Evolutionary conservation across 352 stramenopile genomes (phyloP), one percentile per base, ranked within the genome.

Genomic region (Phytophthora cryptogea): DNA sequence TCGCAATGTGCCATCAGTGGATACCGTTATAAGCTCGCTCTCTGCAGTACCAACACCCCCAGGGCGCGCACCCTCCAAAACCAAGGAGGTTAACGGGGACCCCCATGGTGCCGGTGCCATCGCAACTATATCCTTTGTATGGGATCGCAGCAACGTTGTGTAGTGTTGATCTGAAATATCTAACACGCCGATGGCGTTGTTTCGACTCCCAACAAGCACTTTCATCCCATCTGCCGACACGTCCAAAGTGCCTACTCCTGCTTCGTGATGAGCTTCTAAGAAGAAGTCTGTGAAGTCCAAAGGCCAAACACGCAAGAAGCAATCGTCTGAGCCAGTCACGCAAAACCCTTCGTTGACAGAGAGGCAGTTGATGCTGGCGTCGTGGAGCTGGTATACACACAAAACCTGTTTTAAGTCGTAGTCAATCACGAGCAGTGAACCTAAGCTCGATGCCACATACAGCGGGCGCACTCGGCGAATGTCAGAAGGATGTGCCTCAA

Each of bases 251-350:
- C 63, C 65, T 4, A 98, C 87, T 0, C 78, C 51, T 1, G 73
- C 72, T 37, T 97, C 88, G 47, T 97, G 87, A 17, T 88, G 71
- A 16, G 89, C 92, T 65, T 98, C 92, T 27, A 98, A 63, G 59
- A 97, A 94, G 62, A 94, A 98, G 62, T 97, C 89, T 11, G 78
- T 78, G 54, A 98, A 98, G 67, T 97, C 90, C 1, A 97, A 67
- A 8, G 92, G 89, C 92, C 92, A 98, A 53, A 98, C 83, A 1
- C 92, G 86, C 10, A 98, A 61, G 53, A 86, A 92, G n/a, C 77
- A 75, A 58, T 98, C 92, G 26, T 88, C 83, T 0, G 84, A 86
- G 14, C 83, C 89, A 7, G 90, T 97, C 13, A 96, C 88, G 30
- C 88, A 97, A 49, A 96, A 97, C 1, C 86, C 89, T 39, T 96